phyloP scores from a whole-genome alignment of 768 basidiomycete species.

The Tulasnella sp. region DNA sequence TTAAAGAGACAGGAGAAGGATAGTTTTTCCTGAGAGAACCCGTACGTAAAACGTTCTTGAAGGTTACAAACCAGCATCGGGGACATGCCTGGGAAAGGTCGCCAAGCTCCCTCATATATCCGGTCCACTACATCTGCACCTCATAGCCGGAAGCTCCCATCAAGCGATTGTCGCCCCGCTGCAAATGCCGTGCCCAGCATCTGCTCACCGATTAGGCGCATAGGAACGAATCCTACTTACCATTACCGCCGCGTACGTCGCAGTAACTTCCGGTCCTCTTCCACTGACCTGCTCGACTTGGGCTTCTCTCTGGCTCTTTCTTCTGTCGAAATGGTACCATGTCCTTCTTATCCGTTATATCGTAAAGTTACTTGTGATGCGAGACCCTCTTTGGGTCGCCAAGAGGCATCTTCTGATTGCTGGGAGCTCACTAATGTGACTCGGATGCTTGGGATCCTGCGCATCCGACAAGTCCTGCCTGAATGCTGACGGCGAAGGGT shows the following conservation, averaged over 20 bases:
- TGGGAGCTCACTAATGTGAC: too few relatives aligned
- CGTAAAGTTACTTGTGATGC: too few relatives aligned
- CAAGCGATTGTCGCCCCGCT: neutral
- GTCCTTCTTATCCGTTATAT: too few relatives aligned
- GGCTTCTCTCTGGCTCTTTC: too few relatives aligned
- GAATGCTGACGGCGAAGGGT: too few relatives aligned
- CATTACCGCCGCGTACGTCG: neutral
- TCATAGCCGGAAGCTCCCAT: neutral
- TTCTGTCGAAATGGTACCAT: too few relatives aligned
- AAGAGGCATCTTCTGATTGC: too few relatives aligned
- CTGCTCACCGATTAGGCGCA: neutral
- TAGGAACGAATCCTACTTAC: neutral
- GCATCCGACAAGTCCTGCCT: too few relatives aligned
- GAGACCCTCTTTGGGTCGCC: too few relatives aligned
- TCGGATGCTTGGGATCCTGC: too few relatives aligned
- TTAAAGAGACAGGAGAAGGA: neutral
- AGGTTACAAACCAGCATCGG: neutral
- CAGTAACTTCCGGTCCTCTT: neutral
- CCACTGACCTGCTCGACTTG: too few relatives aligned
- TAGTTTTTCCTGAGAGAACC: neutral
- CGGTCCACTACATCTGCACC: neutral
- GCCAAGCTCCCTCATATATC: neutral
- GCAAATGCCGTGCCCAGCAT: neutral
- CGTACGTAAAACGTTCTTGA: neutral
- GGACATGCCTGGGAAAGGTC: neutral